Evolutionary conservation across 2,329 filamentous ascomycete genomes (phyloP), one percentile per base, ranked within the genome.

Genomic region (Tolypocladium tundrense): DNA sequence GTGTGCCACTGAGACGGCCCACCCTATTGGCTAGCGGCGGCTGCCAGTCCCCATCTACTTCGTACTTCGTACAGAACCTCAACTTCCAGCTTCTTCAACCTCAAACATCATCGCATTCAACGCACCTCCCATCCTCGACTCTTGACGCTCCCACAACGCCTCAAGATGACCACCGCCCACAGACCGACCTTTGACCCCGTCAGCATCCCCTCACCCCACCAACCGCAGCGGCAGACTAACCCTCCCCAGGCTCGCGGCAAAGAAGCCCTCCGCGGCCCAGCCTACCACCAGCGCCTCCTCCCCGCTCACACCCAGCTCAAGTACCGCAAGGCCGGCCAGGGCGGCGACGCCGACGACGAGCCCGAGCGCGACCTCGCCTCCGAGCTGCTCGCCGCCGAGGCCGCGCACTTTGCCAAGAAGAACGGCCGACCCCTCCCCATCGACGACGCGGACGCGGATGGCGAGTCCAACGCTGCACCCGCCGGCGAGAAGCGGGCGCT

Each of bases 161-260:
- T 61, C 64, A 65, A 59, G 42, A 87, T 88, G 85, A 87, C 85
- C 63, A 83, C 79, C 74, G 85, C 85, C 48, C 85, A 88, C 65
- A 88, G 94, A 76, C 94, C 94, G 58, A 99, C 94, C 0, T 99
- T 99, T 70, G 94, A 99, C 72, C 94, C 94, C 63, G 90, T 92
- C 82, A 63, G 79, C 63, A 37, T 54, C n/a, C 66, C 39, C n/a
- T 41, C 24, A 21, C 16, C 2, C 35, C 27, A 9, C 39, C 45
- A 14, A 48, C 52, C 55, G 57, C 31, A 55, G 56, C 35, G 11
- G 50, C 50, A 53, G 55, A 31, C 69, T 72, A 66, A 74, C 61
- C 27, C 62, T 62, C 21, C 53, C 58, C 62, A 91, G 88, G 92
- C 93, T 48, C 86, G 88, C 70, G 94, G 94, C 71, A 97, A 97